Evolutionary conservation across 495 filamentous ascomycete species (phyloP), one percentile per base, ranked within the genome.

Genomic region (Penicillium waksmanii): DNA sequence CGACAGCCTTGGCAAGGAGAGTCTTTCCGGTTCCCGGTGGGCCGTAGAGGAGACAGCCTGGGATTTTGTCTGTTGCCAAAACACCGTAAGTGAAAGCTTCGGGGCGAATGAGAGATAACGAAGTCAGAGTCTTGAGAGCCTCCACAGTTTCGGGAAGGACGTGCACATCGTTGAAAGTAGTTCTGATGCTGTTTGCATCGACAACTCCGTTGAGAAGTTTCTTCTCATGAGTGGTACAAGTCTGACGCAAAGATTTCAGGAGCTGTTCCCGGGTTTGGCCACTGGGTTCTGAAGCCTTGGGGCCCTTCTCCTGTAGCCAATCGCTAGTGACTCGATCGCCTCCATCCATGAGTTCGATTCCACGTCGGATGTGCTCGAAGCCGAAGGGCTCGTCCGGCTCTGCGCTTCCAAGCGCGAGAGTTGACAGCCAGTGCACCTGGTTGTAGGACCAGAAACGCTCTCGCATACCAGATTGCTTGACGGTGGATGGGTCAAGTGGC

Each of bases 1-100:
- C 95, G 3, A 98, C 92, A 1, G 95, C 95, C 79, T 96, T 97
- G 7, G 94, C 95, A 15, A 98, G 84, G 0, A 98, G 80, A 1
- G 95, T 98, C 68, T 98, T 98, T 57, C 95, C 95, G 0, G 95
- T 98, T 3, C 95, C 95, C 0, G 95, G 96, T 7, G 95, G 96
- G 0, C 95, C 95, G 67, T 98, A 98, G 3, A 98, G 81, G 0
- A 98, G 82, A 25, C 94, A 83, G 18, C 95, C 95, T 0, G 92
- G 89, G 55, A 98, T 96, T 62, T 90, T 89, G 59, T 97, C 93
- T 1, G 87, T 93, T 2, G 93, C 89, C 35, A 98, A 83, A 6
- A 98, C 93, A 73, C 95, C 95, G 68, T 98, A 98, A 15, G 87
- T 87, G 73, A 98, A 98, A 27, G 96, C 95, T 43, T 98, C 95